Conservation (phyloP, 2,329 filamentous ascomycete genomes). For the Lachnellula arida region DNA sequence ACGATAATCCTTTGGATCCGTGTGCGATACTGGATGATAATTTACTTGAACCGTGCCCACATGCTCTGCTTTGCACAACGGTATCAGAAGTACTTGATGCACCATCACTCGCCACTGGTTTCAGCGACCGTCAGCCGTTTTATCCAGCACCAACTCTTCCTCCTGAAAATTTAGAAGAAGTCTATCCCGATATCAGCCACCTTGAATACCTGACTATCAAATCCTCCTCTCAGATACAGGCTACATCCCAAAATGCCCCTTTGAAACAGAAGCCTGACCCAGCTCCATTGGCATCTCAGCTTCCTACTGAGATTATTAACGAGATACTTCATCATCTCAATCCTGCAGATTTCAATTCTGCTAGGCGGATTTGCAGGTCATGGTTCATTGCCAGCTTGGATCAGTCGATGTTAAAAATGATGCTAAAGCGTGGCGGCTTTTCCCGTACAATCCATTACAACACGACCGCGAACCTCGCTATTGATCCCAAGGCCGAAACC, state of each 20-base stretch:
- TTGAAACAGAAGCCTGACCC: not conserved
- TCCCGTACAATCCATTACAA: slow-evolving; percentile 38
- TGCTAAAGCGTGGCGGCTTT: slow-evolving; percentile 54
- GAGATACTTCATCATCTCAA: slow-evolving; percentile 33
- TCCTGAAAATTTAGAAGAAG: not conserved
- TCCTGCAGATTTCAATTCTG: slow-evolving; percentile 50
- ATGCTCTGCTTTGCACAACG: slow-evolving; percentile 18
- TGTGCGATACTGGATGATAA: slow-evolving; percentile 27
- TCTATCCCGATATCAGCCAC: slow-evolving; percentile 5
- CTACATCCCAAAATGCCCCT: not conserved
- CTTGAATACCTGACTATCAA: slow-evolving; percentile 14
- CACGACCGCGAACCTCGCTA: slow-evolving; percentile 20
- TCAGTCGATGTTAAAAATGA: slow-evolving; percentile 42
- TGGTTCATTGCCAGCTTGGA: slow-evolving; percentile 59
- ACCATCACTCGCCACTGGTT: slow-evolving; percentile 9
- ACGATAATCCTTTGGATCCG: slow-evolving; percentile 26
- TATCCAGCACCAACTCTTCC: slow-evolving; percentile 10
- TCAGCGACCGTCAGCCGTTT: slow-evolving; percentile 11
- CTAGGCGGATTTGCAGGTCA: slow-evolving; percentile 52
- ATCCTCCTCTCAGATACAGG: slow-evolving; percentile 7
- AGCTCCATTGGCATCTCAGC: slow-evolving; percentile 9
- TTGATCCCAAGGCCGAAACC: slow-evolving; percentile 8
- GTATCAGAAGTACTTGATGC: slow-evolving; percentile 24
- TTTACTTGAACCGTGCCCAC: slow-evolving; percentile 28
- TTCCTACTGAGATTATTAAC: slow-evolving; percentile 36